These are phyloP conservation scores for Penicillium sp. DNA, from an alignment of 2,329 filamentous ascomycete species.

Conservation along the genomic window DNA sequence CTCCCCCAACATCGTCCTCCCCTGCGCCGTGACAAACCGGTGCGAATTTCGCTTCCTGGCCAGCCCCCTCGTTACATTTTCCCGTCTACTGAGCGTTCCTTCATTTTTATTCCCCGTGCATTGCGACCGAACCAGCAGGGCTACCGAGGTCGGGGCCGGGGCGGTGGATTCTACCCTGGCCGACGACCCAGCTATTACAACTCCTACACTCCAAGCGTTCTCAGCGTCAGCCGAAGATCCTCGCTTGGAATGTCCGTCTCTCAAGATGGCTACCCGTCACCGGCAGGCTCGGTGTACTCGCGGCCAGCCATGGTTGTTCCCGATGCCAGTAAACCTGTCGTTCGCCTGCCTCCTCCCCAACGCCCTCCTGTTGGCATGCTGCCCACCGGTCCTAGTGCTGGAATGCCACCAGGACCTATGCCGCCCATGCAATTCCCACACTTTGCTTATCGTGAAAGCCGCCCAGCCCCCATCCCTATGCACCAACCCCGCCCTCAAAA, in stretches of 20 bases:
- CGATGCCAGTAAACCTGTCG: slow-evolving; percentile 71
- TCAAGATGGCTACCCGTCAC: slow-evolving; percentile 77
- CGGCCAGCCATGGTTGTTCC: slow-evolving; percentile 62
- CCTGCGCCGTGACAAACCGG: slow-evolving; percentile 91
- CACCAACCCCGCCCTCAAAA: slow-evolving; percentile 96
- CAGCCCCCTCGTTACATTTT: slow-evolving; percentile 85
- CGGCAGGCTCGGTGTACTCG: slow-evolving; percentile 76
- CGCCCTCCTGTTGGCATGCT: slow-evolving; percentile 36
- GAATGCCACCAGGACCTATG: slow-evolving; percentile 27
- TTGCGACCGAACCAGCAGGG: slow-evolving; percentile 90
- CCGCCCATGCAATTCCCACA: slow-evolving; percentile 57
- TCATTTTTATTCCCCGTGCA: slow-evolving; percentile 95
- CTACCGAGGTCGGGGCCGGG: slow-evolving; percentile 69
- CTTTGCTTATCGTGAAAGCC: slow-evolving; percentile 63
- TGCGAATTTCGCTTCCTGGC: slow-evolving; percentile 85
- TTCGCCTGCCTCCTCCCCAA: slow-evolving; percentile 74
- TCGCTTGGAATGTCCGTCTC: slow-evolving; percentile 71
- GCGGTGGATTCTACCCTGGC: slow-evolving; percentile 71
- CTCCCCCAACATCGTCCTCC: slow-evolving; percentile 93
- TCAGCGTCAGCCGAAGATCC: slow-evolving; percentile 87
- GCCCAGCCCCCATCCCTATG: slow-evolving; percentile 70
- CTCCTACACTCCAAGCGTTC: slow-evolving; percentile 84
- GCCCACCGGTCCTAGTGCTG: slow-evolving; percentile 24
- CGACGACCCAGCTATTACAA: slow-evolving; percentile 73
- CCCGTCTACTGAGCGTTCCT: slow-evolving; percentile 85